Evolutionary conservation across 352 stramenopile genomes (phyloP).

Genomic region (Phytopythium oedochilum): DNA sequence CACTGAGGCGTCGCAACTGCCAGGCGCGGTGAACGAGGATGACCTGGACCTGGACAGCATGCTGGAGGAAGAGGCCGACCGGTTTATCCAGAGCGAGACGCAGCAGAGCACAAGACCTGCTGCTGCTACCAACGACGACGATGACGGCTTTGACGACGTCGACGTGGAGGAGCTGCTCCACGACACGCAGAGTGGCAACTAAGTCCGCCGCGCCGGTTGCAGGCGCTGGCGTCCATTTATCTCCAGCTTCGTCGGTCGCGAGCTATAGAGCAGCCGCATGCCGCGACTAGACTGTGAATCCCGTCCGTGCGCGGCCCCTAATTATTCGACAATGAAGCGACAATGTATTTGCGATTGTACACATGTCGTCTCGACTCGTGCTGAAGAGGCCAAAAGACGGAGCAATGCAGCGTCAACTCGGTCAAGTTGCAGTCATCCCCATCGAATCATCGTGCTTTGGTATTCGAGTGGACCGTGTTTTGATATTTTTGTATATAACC

Average conservation of each 20-base stretch:
- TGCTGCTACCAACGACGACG: too few relatives aligned
- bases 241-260: slow-evolving; percentile 1
- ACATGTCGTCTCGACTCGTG: neutral
- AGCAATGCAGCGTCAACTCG: too few relatives aligned
- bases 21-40: slow-evolving; percentile 15
- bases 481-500: too few relatives aligned
- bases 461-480: too few relatives aligned
- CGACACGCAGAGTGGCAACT: slow-evolving; percentile 21
- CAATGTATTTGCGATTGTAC: neutral
- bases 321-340: too few relatives aligned
- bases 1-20: slow-evolving; percentile 9
- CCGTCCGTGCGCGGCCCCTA: too few relatives aligned
- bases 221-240: neutral
- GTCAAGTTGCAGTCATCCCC: too few relatives aligned
- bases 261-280: neutral
- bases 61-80: slow-evolving; percentile 58
- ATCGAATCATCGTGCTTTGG: too few relatives aligned
- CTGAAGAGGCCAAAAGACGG: too few relatives aligned
- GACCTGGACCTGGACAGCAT: slow-evolving; percentile 42
- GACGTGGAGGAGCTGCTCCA: slow-evolving; percentile 62
- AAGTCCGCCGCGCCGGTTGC: slow-evolving; percentile 16
- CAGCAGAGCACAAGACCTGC: slow-evolving; percentile 13
- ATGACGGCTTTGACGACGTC: slow-evolving; percentile 46
- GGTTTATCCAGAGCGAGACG: slow-evolving; percentile 52
- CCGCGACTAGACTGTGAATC: too few relatives aligned